Percentiles rank a stretch among this genome's conserved stretches.
Evolutionary conservation across 208 protist species (phyloP).

Genomic region (Leptomonas pyrrhocoris): DNA sequence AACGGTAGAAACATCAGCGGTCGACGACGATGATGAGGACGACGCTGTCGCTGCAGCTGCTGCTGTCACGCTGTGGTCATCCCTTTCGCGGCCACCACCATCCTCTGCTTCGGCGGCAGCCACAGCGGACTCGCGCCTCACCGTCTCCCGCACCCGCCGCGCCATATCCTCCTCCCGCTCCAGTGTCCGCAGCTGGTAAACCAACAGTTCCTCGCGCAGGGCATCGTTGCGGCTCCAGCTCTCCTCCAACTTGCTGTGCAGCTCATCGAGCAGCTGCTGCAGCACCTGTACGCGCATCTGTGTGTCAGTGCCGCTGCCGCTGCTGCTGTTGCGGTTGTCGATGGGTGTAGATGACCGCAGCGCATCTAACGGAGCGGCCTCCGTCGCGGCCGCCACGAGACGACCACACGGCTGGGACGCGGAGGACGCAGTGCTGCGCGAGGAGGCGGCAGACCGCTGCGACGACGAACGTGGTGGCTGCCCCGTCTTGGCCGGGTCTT

Average conservation of each 20-base stretch:
- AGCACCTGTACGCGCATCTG: constrained; percentile 27
- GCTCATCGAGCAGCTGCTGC: constrained; percentile 27
- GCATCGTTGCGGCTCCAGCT: constrained; percentile 39
- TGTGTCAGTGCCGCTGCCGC: neutral
- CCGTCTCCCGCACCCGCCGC: constrained; percentile 8
- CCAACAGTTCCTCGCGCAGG: constrained; percentile 32
- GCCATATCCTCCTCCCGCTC: constrained; percentile 25
- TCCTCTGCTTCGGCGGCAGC: neutral
- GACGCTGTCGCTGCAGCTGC: neutral
- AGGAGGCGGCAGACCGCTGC: constrained; percentile 12
- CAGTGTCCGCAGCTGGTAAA: constrained; percentile 35
- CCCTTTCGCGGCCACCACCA: neutral
- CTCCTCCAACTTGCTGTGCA: constrained; percentile 40
- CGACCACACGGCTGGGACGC: neutral
- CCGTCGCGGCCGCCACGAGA: neutral
- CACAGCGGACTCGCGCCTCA: neutral
- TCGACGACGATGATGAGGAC: neutral
- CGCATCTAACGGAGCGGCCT: neutral
- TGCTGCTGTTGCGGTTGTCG: neutral
- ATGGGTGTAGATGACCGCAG: neutral
- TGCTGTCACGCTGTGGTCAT: neutral
- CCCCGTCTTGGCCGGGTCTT: neutral
- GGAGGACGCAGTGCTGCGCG: constrained; percentile 6
- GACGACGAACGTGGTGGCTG: neutral
- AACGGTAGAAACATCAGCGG: neutral